Base-by-base conservation (phyloP, 140 eudicot species). In the Erigeron philadelphicus region DNA sequence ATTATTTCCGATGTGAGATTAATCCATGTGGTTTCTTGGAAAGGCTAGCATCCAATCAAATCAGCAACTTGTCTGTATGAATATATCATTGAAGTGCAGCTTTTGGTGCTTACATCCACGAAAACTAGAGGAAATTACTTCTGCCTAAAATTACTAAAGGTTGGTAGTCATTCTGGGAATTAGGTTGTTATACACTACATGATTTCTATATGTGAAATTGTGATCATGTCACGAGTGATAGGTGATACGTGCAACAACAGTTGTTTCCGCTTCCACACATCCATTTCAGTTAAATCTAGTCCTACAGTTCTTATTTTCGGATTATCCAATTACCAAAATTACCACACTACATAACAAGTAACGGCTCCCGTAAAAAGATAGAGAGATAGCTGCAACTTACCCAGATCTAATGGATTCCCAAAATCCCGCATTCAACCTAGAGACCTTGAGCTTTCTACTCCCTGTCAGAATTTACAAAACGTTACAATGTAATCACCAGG, bases 341-440 rank as follows among this genome's bases (percentile, higher is more conserved):
- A 16, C 43, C 23, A 55, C 15, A 44, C 7, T 16, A 8, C 11
- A 25, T 7, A 56, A 61, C 52, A 53, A n/a, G 25, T 12, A 76
- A 67, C 18, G 35, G 16, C 9, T 16, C 8, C 13, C 19, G 16
- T 4, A 1, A 17, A 44, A 75, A 21, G n/a, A 64, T 50, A 18
- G 68, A 55, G 13, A 19, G n/a, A 62, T 5, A 66, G 9, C 19
- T 59, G 46, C 54, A 66, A 66, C 54, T 68, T 87, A 93, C 96
- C 98, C 96, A 31, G 98, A 87, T 83, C 85, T 86, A 76, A 93
- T 83, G 73, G 96, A 89, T 41, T 93, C 96, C 96, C 96, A 93
- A 67, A 89, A 84, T 65, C 81, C 79, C 45, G 96, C 90, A 54
- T 83, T 85, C 55, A 87, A 70, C 54, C 68, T 70, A 43, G 81